Conservation (phyloP, 1,284 basidiomycete species). For the Meripilus lineatus region DNA sequence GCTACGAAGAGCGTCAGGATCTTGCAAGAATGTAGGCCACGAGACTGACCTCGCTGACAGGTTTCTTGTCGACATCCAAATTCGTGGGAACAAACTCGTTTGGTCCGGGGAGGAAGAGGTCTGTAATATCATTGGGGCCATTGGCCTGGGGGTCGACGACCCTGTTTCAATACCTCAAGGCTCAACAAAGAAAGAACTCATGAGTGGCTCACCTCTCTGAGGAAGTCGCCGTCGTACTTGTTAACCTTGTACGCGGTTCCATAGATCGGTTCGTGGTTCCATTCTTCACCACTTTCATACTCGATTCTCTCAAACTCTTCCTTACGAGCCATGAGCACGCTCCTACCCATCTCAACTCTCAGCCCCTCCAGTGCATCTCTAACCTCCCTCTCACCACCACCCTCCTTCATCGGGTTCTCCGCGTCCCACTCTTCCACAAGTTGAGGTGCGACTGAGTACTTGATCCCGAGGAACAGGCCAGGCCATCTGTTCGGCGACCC, state of each 20-base stretch:
- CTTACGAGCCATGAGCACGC: conserved; percentile 73
- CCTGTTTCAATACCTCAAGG: too few relatives aligned
- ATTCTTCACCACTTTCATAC: conserved; percentile 40
- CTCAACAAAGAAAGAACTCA: conserved; percentile 8
- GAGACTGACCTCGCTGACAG: conserved; percentile 51
- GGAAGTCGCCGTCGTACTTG: conserved; percentile 60
- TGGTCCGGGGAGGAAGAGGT: conserved; percentile 76
- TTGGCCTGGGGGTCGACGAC: too few relatives aligned
- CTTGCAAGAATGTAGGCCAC: not conserved
- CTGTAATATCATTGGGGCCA: conserved; percentile 55
- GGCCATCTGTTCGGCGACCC: conserved; percentile 73
- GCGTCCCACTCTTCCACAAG: conserved; percentile 79
- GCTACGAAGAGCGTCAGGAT: conserved; percentile 37
- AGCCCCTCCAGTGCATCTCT: conserved; percentile 62
- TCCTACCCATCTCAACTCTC: conserved; percentile 59
- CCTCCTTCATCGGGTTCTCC: conserved; percentile 23
- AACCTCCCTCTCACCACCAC: conserved; percentile 49
- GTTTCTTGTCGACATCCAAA: conserved; percentile 74
- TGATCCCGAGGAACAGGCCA: conserved; percentile 81
- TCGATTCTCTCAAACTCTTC: conserved; percentile 55
- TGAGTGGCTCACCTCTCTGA: conserved; percentile 47
- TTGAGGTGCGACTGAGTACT: conserved; percentile 70
- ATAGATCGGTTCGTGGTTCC: conserved; percentile 82
- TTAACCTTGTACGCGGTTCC: conserved; percentile 78
- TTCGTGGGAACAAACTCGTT: conserved; percentile 92